A percentile compares a stretch with the other conserved stretches of the same genome.
phyloP scores from a whole-genome alignment of 148 eudicot species.

The Chenopodium quinoa region DNA sequence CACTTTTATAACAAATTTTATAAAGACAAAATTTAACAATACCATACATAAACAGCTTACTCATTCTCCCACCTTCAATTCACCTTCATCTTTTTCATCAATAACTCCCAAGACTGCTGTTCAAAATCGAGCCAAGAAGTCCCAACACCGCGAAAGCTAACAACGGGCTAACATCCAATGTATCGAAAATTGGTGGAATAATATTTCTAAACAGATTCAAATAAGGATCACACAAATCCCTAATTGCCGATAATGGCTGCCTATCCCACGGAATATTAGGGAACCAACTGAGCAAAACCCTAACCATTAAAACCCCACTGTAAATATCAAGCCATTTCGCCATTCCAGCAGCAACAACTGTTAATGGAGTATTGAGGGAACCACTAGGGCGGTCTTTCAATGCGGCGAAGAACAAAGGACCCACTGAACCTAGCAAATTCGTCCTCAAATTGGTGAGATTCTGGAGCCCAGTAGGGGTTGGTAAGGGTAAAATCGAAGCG shows the following conservation, averaged over 20 bases:
- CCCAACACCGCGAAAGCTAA: conserved; percentile 70
- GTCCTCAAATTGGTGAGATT: conserved; percentile 18
- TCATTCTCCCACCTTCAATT: background rate
- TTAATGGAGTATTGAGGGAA: conserved; percentile 49
- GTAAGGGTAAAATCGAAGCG: conserved; percentile 12
- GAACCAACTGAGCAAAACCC: conserved; percentile 83
- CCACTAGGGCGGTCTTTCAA: conserved; percentile 43
- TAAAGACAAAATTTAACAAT: background rate
- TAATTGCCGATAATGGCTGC: conserved; percentile 69
- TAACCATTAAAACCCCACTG: conserved; percentile 66
- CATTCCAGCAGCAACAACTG: conserved; percentile 59
- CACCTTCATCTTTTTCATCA: conserved; percentile 12
- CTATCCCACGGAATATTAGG: conserved; percentile 77
- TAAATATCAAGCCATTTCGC: conserved; percentile 76
- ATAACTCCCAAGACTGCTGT: conserved; percentile 35
- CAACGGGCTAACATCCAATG: conserved; percentile 69
- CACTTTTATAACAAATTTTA: background rate
- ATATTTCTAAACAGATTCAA: conserved; percentile 61
- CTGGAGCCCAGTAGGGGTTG: conserved; percentile 22
- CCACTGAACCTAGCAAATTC: conserved; percentile 33
- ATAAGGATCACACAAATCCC: conserved; percentile 83
- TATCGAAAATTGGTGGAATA: conserved; percentile 56
- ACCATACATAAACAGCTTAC: background rate
- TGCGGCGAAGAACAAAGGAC: conserved; percentile 65
- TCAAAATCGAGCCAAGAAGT: conserved; percentile 47